Conservation (phyloP, 2,329 filamentous ascomycete genomes). For the Colletotrichum tofieldiae region DNA sequence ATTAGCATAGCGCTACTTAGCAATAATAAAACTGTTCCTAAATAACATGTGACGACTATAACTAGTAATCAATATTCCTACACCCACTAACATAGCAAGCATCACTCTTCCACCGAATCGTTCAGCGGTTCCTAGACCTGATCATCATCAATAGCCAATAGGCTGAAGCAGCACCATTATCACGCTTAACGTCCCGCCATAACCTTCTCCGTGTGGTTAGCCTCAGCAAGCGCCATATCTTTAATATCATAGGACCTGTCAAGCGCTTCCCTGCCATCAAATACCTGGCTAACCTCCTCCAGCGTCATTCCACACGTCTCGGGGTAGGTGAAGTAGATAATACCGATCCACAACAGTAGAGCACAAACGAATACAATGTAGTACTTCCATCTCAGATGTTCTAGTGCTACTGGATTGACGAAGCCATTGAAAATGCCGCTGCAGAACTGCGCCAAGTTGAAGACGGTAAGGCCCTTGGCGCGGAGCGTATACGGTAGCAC, state of each 20-base stretch:
- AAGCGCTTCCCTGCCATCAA: slow-evolving; percentile 18
- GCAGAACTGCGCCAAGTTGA: slow-evolving; percentile 42
- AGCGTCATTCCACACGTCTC: slow-evolving; percentile 47
- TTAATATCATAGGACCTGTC: slow-evolving; percentile 2
- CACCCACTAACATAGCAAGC: no score
- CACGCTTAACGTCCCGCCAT: no score
- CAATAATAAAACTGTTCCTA: no score
- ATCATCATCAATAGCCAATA: no score
- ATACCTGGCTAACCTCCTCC: slow-evolving; percentile 13
- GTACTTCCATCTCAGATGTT: slow-evolving; percentile 57
- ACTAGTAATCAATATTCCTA: no score
- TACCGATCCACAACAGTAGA: slow-evolving; percentile 47
- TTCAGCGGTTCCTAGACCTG: no score
- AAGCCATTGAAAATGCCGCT: slow-evolving; percentile 49
- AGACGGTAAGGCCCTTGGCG: slow-evolving; percentile 47
- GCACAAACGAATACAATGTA: slow-evolving; percentile 57
- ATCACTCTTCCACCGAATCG: no score
- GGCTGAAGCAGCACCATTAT: no score
- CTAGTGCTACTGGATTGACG: slow-evolving; percentile 56
- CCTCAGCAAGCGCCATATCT: background rate
- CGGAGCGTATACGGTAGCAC: slow-evolving; percentile 43
- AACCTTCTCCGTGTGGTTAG: no score
- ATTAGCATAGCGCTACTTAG: no score
- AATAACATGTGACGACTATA: no score
- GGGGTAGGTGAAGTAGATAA: slow-evolving; percentile 55